Percentiles rank a stretch among this genome's conserved stretches.
Conservation (phyloP, 306 rosid species). For the Carpinus viminea region DNA sequence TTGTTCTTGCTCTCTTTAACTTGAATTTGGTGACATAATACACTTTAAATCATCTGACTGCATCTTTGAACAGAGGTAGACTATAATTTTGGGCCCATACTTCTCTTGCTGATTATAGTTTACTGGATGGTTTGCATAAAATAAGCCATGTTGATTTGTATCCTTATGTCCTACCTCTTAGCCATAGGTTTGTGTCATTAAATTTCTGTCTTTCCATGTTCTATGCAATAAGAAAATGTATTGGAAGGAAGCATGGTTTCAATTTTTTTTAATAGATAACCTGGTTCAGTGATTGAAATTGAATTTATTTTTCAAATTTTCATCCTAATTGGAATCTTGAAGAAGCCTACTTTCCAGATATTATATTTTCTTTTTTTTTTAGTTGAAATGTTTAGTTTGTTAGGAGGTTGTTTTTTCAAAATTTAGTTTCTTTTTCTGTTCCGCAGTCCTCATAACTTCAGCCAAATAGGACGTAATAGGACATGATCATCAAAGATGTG, state of each 20-base stretch:
- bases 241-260: neutral
- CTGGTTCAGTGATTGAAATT: neutral
- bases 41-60: neutral
- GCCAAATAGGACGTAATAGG: neutral
- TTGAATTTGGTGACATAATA: neutral
- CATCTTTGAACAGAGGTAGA: neutral
- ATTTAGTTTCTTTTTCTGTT: neutral
- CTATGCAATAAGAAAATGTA: neutral
- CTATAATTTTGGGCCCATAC: neutral
- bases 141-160: neutral
- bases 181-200: neutral
- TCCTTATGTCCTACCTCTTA: neutral
- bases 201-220: neutral
- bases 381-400: neutral
- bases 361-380: too few relatives aligned
- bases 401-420: neutral
- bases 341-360: too few relatives aligned
- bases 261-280: neutral
- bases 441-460: neutral
- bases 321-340: too few relatives aligned
- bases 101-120: neutral
- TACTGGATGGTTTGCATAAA: neutral
- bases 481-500: neutral
- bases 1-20: neutral
- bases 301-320: too few relatives aligned